phyloP scores from a whole-genome alignment of 306 rosid species.

The Quercus engelmannii region DNA sequence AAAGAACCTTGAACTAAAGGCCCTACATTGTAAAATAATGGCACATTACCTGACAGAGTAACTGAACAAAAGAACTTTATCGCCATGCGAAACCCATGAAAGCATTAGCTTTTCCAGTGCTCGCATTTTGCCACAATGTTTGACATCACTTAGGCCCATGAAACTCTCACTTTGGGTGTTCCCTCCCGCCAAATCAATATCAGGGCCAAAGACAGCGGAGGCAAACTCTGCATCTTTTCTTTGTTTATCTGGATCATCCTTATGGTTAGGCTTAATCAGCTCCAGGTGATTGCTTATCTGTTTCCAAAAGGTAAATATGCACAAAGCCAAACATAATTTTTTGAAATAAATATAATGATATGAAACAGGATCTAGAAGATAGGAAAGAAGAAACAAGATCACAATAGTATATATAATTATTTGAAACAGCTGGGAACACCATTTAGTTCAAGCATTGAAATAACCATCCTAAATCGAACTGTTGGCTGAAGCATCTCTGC shows the following conservation, averaged over 20 bases:
- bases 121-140: conserved; percentile 92
- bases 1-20: background rate
- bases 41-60: conserved; percentile 71
- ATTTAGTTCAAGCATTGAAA: background rate
- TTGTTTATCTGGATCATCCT: conserved; percentile 79
- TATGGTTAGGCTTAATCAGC: conserved; percentile 85
- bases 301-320: conserved; percentile 12
- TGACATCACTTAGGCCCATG: conserved; percentile 88
- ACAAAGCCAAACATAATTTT: background rate
- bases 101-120: conserved; percentile 71
- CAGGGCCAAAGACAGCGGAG: conserved; percentile 80
- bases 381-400: background rate
- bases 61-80: conserved; percentile 93
- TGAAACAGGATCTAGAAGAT: background rate
- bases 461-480: background rate
- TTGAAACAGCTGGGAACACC: background rate
- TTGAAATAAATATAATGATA: background rate
- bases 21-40: background rate
- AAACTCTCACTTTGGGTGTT: conserved; percentile 69
- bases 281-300: conserved; percentile 96
- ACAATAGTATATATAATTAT: background rate
- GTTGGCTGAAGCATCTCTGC: background rate
- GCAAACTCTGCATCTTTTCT: conserved; percentile 84
- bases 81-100: conserved; percentile 79
- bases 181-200: conserved; percentile 85